Base-by-base conservation (phyloP, 1,284 basidiomycete species). In the Ustilago trichophora region DNA sequence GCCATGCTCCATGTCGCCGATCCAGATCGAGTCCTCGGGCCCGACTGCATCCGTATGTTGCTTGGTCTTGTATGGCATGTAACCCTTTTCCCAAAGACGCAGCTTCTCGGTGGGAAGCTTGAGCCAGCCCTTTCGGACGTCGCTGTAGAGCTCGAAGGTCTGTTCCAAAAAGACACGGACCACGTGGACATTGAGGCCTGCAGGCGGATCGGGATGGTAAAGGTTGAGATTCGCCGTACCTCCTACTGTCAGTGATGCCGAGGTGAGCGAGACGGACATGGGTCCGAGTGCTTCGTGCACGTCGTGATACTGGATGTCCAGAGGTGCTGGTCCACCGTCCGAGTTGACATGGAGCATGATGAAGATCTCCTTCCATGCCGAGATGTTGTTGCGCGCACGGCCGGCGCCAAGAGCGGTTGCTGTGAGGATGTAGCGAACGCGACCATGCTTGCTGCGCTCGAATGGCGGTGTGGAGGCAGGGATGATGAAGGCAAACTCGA, bases 401-500 rank as follows among this genome's bases (percentile, higher is more conserved):
- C 79, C 79, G 0, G 78, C 79, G 8, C 77, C 78, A 15, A 72
- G 48, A 19, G 76, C 79, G 4, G 66, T 77, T 2, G 78, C 77
- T 1, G 78, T 79, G 42, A 80, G 52, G 13, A 71, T 62, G 62
- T 79, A 80, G 6, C 74, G 65, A 15, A 78, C 70, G 11, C 77
- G 70, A 11, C 77, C 79, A 37, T 81, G 68, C 64, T 70, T 67
- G 59, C 60, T 69, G 11, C 79, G 69, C 69, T 80, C 77, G 32
- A 75, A 80, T 10, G 79, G 75, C 10, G 79, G 43, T 0, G 65
- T 57, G 33, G 73, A 77, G 12, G 79, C 76, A 2, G 79, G 78
- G 21, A 80, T 66, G 56, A 81, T 76, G 54, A 80, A 78, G 24
- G 76, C 66, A 40, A 80, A 80, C 44, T 80, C 77, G 44, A 81